Evolutionary conservation across 495 filamentous ascomycete species (phyloP), one percentile per base, ranked within the genome.

Genomic region (Hypoxylon fragiforme): DNA sequence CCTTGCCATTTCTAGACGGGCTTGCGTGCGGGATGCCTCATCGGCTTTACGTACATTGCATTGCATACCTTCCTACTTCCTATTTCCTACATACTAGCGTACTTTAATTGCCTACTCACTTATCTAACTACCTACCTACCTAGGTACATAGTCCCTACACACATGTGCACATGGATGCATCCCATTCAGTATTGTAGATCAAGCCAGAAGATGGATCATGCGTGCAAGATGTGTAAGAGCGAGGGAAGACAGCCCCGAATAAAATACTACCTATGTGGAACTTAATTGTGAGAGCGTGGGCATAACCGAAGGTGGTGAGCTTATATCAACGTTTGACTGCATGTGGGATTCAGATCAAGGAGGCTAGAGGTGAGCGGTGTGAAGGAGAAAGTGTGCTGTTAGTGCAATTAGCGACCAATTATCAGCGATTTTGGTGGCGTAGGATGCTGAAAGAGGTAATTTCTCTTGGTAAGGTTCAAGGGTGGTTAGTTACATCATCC

Each of bases 361-460:
- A 35, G 30, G 32, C 22, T 26, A 26, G 24, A 53, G 47, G 47
- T 52, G 52, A 56, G 58, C 52, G 58, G 47, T 56, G 58, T 56
- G 26, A 47, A 38, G 43, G 32, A 32, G 12, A 32, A 26, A 38
- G 8, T 49, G 32, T 36, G 20, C 19, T 46, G 43, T 50, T 26
- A 32, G 19, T 32, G 56, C 32, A 19, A 24, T 15, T 7, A 45
- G 44, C 43, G 42, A 47, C 58, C 58, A 61, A 61, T 61, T 43
- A 47, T 18, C 36, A 21, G 19, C 37, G 24, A 31, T 39, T 47
- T 31, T 55, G 5, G 20, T 48, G 42, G 52, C 46, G 34, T 47
- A 55, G 18, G 46, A 28, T 51, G 42, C 58, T 54, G 8, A 46
- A 61, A 47, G 47, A 36, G 43, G 58, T 35, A 61, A 56, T 55